phyloP scores from a whole-genome alignment of 768 basidiomycete species.

The Trametes cingulata region DNA sequence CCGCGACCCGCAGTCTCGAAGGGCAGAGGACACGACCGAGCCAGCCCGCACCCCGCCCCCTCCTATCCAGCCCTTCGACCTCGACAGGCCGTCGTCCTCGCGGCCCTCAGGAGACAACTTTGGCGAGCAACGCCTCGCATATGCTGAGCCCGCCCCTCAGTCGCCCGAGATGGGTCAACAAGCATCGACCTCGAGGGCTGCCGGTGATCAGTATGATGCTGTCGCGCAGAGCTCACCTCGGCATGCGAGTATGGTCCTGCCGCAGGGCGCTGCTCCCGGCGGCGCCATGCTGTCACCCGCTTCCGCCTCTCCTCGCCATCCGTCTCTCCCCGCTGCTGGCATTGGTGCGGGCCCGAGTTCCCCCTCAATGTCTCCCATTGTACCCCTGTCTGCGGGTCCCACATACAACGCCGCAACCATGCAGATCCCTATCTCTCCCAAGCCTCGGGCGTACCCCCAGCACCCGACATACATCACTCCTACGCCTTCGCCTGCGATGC shows the following conservation, averaged over 20 bases:
- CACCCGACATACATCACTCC: constrained; percentile 79
- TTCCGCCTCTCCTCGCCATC: constrained; percentile 48
- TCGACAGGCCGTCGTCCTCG: constrained; percentile 8
- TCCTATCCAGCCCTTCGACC: constrained; percentile 12
- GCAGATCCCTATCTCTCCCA: constrained; percentile 64
- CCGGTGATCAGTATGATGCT: constrained; percentile 10
- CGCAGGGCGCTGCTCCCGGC: constrained; percentile 14
- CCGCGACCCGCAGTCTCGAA: constrained; percentile 22
- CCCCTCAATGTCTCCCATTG: constrained; percentile 46
- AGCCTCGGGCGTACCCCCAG: constrained; percentile 66
- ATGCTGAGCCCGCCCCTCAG: constrained; percentile 10
- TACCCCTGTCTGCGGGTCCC: constrained; percentile 48
- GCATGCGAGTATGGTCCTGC: constrained; percentile 10
- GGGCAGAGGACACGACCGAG: constrained; percentile 16
- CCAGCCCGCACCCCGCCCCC: constrained; percentile 15
- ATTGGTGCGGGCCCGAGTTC: constrained; percentile 33
- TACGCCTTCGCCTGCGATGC: constrained; percentile 50
- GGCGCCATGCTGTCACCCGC: constrained; percentile 32
- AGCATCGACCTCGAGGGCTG: constrained; percentile 14
- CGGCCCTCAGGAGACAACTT: constrained; percentile 12
- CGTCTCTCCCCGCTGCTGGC: constrained; percentile 43
- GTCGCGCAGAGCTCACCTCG: constrained; percentile 2
- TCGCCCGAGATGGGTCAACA: constrained; percentile 30
- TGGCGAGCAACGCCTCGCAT: constrained; percentile 4
- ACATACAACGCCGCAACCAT: constrained; percentile 34